Base-by-base conservation (phyloP, 2,329 filamentous ascomycete genomes). In the Trematosphaeria pertusa region DNA sequence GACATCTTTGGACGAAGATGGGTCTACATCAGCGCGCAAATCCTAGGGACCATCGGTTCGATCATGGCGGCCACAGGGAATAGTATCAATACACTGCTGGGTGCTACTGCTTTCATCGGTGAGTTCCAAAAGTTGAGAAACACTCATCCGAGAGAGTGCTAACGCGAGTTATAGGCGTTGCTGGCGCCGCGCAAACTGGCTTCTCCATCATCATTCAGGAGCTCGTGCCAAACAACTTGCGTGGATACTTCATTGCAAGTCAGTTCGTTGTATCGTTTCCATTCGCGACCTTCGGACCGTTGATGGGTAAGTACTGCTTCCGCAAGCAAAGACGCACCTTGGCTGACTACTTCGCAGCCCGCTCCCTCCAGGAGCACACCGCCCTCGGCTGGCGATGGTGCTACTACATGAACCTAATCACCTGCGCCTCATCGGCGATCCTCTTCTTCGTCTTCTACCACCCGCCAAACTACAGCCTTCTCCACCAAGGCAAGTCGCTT, bases 191-290 rank as follows among this genome's bases (percentile, higher is more conserved):
- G 26, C 71, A 74, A 49, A 60, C 71, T 2, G 73, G 70, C 0
- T 73, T 73, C 56, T 63, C 65, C 47, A 65, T 70, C 37, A 68
- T 73, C 9, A 56, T 73, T 0, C 69, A 68, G 5, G 71, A 74
- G 43, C 64, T 74, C 4, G 70, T 73, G 5, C 67, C 71, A 4
- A 73, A 67, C 37, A 51, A 52, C 0, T 19, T 59, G 8, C 53
- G 65, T 54, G 64, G 64, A 18, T 62, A 66, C 1, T 64, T 72
- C 46, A 74, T 73, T 21, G 65, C 63, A n/a, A 59, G 66, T n/a
- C 60, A 67, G 11, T 48, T 67, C 2, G 60, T 55, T 0, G 66
- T 61, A 4, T 66, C 60, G 1, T 42, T 67, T 14, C 65, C 65
- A 0, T 66, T 67, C 36, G 64, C 64, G 5, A 63, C 66, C 0